phyloP scores from a whole-genome alignment of 2,329 filamentous ascomycete genomes.

The Pestalotiopsis sp. region DNA sequence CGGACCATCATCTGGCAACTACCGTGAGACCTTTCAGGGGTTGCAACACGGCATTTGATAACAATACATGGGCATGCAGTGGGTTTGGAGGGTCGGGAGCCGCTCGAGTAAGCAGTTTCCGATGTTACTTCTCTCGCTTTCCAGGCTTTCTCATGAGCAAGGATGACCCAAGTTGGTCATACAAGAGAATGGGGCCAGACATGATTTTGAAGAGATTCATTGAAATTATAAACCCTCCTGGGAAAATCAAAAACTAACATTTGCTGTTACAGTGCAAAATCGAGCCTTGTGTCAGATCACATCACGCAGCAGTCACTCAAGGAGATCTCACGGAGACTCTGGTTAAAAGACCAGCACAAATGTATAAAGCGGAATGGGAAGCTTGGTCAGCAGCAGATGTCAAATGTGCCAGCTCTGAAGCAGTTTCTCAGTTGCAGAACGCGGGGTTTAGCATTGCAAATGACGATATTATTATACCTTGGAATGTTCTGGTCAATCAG shows the following conservation, averaged over 20 bases:
- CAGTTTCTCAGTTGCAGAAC: not conserved
- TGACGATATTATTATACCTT: constrained; percentile 5
- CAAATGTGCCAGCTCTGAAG: not conserved
- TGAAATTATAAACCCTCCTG: too few species aligned
- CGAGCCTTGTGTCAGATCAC: not conserved
- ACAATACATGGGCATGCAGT: not conserved
- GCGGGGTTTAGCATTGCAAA: not conserved
- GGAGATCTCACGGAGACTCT: not conserved
- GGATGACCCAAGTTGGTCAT: too few species aligned
- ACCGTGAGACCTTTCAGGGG: not conserved
- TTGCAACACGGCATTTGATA: not conserved
- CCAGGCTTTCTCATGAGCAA: too few species aligned
- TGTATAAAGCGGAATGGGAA: not conserved
- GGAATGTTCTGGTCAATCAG: not conserved
- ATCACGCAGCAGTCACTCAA: not conserved
- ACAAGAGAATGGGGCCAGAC: too few species aligned
- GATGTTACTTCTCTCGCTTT: too few species aligned
- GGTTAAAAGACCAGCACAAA: not conserved
- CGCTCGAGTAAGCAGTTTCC: not conserved
- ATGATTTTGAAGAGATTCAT: too few species aligned
- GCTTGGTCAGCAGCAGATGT: constrained; percentile 1
- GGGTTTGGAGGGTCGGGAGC: constrained; percentile 3
- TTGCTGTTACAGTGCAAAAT: not conserved
- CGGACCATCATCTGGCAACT: not conserved
- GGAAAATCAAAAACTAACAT: too few species aligned